These are phyloP conservation scores for Achaetomium macrosporum DNA, from an alignment of 2,329 filamentous ascomycete species.

Conservation along the genomic window DNA sequence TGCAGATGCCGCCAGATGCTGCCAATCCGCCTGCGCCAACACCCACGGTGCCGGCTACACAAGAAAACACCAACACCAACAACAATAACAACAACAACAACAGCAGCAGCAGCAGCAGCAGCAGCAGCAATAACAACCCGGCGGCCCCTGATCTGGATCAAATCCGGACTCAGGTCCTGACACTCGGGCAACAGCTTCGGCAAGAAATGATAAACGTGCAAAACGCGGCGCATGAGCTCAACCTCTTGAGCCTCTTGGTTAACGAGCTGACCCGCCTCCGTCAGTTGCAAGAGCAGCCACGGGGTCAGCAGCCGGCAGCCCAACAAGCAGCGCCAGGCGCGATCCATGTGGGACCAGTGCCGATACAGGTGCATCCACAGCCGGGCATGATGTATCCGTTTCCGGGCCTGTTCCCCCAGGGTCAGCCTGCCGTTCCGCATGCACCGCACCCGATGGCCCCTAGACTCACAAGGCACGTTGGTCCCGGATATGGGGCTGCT, in stretches of 20 bases:
- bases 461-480: constrained; percentile 42
- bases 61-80: constrained; percentile 17
- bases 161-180: constrained; percentile 55
- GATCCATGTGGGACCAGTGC: constrained; percentile 4
- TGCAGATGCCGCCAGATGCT: constrained; percentile 42
- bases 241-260: constrained; percentile 61
- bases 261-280: constrained; percentile 62
- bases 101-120: too few relatives aligned
- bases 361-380: constrained; percentile 19
- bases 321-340: constrained; percentile 20
- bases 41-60: constrained; percentile 14
- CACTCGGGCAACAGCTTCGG: constrained; percentile 63
- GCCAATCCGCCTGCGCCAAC: constrained; percentile 15
- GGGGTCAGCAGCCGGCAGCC: constrained; percentile 2
- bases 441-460: constrained; percentile 21
- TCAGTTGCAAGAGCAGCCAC: constrained; percentile 37
- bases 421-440: constrained; percentile 14
- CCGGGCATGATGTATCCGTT: constrained; percentile 9
- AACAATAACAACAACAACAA: background rate
- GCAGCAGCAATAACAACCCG: constrained; percentile 15
- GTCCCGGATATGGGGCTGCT: constrained; percentile 39
- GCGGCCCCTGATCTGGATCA: constrained; percentile 27
- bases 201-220: constrained; percentile 61
- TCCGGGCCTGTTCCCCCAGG: constrained; percentile 8
- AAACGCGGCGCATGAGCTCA: constrained; percentile 60